phyloP scores from a whole-genome alignment of 108 stramenopile genomes.

The Conticribra weissflogii region DNA sequence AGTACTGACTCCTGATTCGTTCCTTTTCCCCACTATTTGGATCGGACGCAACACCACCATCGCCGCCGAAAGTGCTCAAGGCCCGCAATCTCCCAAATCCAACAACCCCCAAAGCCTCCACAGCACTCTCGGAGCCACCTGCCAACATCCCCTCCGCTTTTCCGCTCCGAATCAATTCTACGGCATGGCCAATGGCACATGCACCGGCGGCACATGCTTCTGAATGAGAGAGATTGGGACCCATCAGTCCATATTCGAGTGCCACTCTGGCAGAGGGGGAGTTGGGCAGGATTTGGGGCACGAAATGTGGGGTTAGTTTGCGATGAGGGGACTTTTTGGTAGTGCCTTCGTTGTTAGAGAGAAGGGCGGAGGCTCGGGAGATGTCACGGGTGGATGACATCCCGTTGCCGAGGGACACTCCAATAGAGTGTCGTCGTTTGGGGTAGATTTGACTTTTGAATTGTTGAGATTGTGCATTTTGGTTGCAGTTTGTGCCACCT shows the following conservation, averaged over 20 bases:
- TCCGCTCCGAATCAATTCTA: constrained; percentile 81
- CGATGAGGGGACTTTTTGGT: constrained; percentile 48
- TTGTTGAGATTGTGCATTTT: background rate
- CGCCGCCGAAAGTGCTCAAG: constrained; percentile 64
- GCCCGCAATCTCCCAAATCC: constrained; percentile 94
- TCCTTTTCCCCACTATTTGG: background rate
- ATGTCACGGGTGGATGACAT: constrained; percentile 92
- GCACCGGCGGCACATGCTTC: constrained; percentile 97
- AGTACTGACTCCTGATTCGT: background rate
- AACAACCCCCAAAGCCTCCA: constrained; percentile 88
- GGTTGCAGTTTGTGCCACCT: background rate
- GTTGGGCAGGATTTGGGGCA: constrained; percentile 93
- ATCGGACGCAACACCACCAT: constrained; percentile 40
- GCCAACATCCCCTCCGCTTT: constrained; percentile 93
- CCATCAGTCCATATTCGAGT: constrained; percentile 67
- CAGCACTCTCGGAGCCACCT: constrained; percentile 93
- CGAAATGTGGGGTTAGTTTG: constrained; percentile 90
- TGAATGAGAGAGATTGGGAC: constrained; percentile 85
- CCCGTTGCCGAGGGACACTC: constrained; percentile 86
- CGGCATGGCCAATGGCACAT: constrained; percentile 93
- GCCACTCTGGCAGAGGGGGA: constrained; percentile 82
- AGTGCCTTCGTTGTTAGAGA: constrained; percentile 1
- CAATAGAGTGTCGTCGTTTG: constrained; percentile 51
- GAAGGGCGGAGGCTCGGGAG: constrained; percentile 32
- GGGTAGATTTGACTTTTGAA: constrained; percentile 3